phyloP scores from a whole-genome alignment of 208 protist species.

The Histomonas meleagridis region DNA sequence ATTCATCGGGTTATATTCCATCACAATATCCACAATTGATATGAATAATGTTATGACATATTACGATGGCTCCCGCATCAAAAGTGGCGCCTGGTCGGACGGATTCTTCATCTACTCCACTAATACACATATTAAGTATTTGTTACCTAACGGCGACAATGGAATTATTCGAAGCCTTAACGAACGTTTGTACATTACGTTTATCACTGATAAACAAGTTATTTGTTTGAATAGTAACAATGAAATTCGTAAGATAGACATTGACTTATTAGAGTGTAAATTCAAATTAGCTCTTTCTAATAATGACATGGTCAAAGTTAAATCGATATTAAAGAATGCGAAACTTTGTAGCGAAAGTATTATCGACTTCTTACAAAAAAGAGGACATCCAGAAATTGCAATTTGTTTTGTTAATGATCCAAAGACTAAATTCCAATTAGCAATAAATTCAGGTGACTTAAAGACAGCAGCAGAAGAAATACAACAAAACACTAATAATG shows the following conservation, averaged over 20 bases:
- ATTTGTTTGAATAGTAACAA: constrained; percentile 73
- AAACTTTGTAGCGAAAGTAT: constrained; percentile 82
- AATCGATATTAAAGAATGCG: constrained; percentile 72
- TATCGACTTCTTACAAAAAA: constrained; percentile 90
- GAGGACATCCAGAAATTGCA: constrained; percentile 75
- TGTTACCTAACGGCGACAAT: constrained; percentile 70
- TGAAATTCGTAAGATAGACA: constrained; percentile 62
- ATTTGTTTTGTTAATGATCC: constrained; percentile 91
- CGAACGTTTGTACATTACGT: constrained; percentile 78
- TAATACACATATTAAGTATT: constrained; percentile 91
- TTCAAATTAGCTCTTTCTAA: constrained; percentile 81
- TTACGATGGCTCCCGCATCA: constrained; percentile 78
- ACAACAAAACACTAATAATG: constrained; percentile 41
- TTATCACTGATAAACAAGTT: constrained; percentile 65
- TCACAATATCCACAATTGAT: constrained; percentile 70
- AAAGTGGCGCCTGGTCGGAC: constrained; percentile 67
- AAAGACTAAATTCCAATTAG: constrained; percentile 82
- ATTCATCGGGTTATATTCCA: constrained; percentile 67
- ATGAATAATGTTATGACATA: constrained; percentile 72
- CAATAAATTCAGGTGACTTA: constrained; percentile 88
- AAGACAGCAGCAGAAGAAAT: constrained; percentile 71
- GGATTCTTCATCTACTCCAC: constrained; percentile 90
- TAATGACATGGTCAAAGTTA: constrained; percentile 72
- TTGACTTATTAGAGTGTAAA: constrained; percentile 76
- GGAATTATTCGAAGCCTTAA: constrained; percentile 87